Evolutionary conservation across 2,329 filamentous ascomycete genomes (phyloP).

Genomic region (Diaporthe caulivora): DNA sequence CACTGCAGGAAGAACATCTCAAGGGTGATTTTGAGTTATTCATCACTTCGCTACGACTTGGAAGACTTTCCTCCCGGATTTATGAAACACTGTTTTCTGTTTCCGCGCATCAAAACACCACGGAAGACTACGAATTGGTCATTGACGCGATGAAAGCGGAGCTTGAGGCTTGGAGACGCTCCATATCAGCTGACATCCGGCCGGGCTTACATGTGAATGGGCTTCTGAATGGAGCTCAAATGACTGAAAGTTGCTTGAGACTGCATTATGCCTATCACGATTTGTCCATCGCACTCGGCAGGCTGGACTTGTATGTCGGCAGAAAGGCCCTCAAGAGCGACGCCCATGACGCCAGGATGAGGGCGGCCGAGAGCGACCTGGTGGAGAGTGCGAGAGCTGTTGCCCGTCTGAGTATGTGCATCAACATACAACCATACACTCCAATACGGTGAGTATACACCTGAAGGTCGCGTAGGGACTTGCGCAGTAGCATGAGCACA

Average conservation of each 20-base stretch:
- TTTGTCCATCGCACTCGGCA: not conserved
- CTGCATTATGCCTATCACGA: not conserved
- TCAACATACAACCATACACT: conserved; percentile 6
- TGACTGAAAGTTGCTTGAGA: not conserved
- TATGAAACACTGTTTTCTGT: conserved; percentile 4
- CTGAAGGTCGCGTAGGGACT: not conserved
- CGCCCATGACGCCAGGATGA: not conserved
- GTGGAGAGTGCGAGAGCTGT: conserved; percentile 1
- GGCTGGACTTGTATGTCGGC: not conserved
- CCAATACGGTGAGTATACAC: not conserved
- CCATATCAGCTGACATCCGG: not conserved
- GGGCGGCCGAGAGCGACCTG: not conserved
- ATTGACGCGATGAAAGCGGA: not conserved
- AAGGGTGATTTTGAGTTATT: not conserved
- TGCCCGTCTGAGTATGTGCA: not conserved
- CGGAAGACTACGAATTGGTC: not conserved
- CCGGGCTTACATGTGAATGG: not conserved
- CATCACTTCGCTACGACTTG: not conserved
- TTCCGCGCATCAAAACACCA: not conserved
- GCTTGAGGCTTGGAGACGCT: not conserved
- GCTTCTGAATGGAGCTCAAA: not conserved
- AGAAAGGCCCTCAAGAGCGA: not conserved
- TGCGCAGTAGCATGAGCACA: too few relatives aligned
- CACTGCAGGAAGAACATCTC: not conserved
- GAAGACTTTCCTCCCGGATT: not conserved